Evolutionary conservation across 2,329 filamentous ascomycete species (phyloP).

Genomic region (Metarhizium humberi): DNA sequence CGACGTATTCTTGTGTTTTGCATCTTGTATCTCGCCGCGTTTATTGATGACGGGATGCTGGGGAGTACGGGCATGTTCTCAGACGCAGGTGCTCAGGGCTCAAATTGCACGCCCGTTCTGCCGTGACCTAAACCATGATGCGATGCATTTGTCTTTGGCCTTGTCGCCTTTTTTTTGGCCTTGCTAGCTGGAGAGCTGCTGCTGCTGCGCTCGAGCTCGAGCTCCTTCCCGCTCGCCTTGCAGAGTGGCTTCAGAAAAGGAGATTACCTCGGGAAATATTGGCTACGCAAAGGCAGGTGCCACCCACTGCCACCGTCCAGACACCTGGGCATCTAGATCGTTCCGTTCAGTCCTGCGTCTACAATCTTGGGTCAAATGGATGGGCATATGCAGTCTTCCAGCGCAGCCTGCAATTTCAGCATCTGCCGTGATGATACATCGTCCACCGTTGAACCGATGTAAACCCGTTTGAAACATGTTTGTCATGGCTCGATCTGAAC

Average conservation of each 20-base stretch:
- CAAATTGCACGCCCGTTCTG: too few relatives aligned
- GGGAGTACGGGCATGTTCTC: neutral
- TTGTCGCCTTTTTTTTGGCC: neutral
- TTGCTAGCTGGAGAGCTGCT: neutral
- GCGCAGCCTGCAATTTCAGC: neutral
- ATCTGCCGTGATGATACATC: neutral
- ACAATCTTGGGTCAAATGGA: neutral
- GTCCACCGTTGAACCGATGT: neutral
- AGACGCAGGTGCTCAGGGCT: neutral
- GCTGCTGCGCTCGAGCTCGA: neutral
- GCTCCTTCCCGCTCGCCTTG: neutral
- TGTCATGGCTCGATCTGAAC: neutral
- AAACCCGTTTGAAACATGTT: neutral
- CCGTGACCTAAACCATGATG: too few relatives aligned
- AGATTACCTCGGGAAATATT: neutral
- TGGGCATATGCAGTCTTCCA: neutral
- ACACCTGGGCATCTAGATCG: neutral
- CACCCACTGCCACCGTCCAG: neutral
- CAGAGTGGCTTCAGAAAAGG: neutral
- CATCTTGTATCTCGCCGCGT: neutral
- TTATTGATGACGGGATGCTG: neutral
- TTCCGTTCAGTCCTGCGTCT: neutral
- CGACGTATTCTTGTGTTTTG: neutral
- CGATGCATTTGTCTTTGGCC: neutral
- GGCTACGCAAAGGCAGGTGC: neutral